Conservation (phyloP, 768 basidiomycete species). For the Leccinum longicurvipes region DNA sequence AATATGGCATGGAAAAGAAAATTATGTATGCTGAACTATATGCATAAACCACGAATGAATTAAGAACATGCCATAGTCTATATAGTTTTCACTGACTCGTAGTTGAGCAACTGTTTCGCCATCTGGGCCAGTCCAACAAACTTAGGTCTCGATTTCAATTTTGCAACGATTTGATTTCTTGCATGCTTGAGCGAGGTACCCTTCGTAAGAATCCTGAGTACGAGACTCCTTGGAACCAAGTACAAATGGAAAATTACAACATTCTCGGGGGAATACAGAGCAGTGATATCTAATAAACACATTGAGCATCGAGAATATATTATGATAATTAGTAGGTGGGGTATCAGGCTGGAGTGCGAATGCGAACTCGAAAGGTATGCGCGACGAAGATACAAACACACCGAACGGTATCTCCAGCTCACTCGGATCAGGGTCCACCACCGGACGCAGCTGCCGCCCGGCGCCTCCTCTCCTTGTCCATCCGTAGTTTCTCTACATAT, state of each 20-base stretch:
- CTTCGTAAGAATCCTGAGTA: no score
- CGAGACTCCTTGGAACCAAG: neutral
- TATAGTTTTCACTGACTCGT: no score
- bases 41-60: no score
- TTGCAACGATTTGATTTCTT: no score
- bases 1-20: no score
- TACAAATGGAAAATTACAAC: neutral
- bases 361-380: neutral
- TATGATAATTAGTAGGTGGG: neutral
- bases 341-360: neutral
- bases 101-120: no score
- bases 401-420: neutral
- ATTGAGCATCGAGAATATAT: neutral
- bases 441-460: slow-evolving; percentile 8
- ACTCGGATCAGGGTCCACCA: slow-evolving; percentile 15
- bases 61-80: no score
- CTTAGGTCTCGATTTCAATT: no score
- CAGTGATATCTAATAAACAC: neutral
- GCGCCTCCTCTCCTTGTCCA: slow-evolving; percentile 16
- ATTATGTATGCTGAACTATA: no score
- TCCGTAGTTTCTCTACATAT: slow-evolving; percentile 30
- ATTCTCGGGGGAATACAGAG: neutral
- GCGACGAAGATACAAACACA: neutral
- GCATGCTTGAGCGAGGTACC: no score
- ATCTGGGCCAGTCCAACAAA: no score